phyloP scores from a whole-genome alignment of 306 rosid genomes.

The Arachis hypogaea region DNA sequence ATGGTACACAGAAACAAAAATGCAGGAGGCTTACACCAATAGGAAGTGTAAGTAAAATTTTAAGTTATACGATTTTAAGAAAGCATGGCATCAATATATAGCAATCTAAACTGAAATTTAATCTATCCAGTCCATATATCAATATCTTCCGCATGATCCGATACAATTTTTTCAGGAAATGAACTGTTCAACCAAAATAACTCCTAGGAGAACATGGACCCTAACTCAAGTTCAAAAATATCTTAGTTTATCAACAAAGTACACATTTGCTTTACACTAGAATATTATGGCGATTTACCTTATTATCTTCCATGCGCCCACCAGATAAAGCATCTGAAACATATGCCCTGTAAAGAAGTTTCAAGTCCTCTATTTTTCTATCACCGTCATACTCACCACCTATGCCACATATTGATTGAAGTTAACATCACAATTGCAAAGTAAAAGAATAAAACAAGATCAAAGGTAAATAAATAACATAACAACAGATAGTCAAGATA shows the following conservation, averaged over 20 bases:
- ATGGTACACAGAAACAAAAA: neutral
- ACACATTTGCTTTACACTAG: neutral
- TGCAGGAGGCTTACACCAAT: neutral
- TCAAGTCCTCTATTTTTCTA: constrained; percentile 82
- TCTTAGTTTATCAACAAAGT: constrained; percentile 28
- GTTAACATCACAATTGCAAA: constrained; percentile 29
- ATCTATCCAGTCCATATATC: constrained; percentile 3
- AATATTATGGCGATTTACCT: constrained; percentile 41
- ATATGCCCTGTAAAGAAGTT: constrained; percentile 70
- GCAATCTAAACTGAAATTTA: neutral
- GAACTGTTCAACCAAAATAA: constrained; percentile 24
- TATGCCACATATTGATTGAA: constrained; percentile 46
- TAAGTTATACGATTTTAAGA: neutral
- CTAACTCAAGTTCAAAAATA: constrained; percentile 44
- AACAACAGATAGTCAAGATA: constrained; percentile 37
- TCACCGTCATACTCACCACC: constrained; percentile 83
- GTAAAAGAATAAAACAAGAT: constrained; percentile 14
- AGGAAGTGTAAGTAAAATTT: constrained; percentile 3
- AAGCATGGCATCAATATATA: neutral
- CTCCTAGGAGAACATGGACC: constrained; percentile 20
- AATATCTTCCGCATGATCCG: neutral
- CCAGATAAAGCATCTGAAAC: constrained; percentile 54
- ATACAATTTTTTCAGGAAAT: neutral
- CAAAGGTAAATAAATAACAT: neutral
- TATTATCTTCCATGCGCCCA: constrained; percentile 52